phyloP scores from a whole-genome alignment of 108 stramenopile species.

The Nitzschia sp. region DNA sequence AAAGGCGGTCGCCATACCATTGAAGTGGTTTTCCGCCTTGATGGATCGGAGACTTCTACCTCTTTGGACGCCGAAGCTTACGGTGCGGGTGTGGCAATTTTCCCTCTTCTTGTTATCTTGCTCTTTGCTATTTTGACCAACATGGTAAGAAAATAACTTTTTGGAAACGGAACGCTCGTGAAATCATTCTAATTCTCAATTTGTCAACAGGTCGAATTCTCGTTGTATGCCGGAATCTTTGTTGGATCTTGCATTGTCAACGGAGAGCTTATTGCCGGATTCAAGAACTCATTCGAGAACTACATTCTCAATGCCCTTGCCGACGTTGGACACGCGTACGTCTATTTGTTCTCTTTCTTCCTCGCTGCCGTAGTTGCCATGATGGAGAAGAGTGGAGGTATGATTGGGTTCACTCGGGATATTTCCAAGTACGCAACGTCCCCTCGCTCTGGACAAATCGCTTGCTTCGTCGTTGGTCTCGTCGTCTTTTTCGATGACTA shows the following conservation, averaged over 20 bases:
- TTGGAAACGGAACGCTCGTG: neutral
- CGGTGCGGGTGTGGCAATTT: conserved; percentile 46
- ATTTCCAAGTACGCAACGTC: conserved; percentile 29
- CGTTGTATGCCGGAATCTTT: conserved; percentile 50
- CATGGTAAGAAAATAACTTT: conserved; percentile 22
- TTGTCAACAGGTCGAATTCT: conserved; percentile 32
- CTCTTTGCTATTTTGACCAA: conserved; percentile 49
- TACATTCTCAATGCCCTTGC: conserved; percentile 48
- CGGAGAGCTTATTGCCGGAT: conserved; percentile 49
- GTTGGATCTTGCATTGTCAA: conserved; percentile 62
- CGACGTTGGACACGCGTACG: conserved; percentile 40
- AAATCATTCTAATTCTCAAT: neutral
- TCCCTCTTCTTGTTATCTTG: conserved; percentile 55
- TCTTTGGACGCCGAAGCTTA: conserved; percentile 38
- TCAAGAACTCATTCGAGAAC: conserved; percentile 47
- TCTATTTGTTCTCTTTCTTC: conserved; percentile 46
- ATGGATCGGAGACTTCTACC: conserved; percentile 3
- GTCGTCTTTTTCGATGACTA: conserved; percentile 75
- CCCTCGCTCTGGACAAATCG: conserved; percentile 24
- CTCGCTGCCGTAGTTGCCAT: conserved; percentile 27
- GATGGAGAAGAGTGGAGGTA: conserved; percentile 60
- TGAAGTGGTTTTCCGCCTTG: conserved; percentile 21
- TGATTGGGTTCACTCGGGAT: conserved; percentile 48
- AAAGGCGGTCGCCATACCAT: conserved; percentile 17
- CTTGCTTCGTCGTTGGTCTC: conserved; percentile 37